Evolutionary conservation across 331 rosid genomes (phyloP).

Genomic region (Pyracantha coccinea): DNA sequence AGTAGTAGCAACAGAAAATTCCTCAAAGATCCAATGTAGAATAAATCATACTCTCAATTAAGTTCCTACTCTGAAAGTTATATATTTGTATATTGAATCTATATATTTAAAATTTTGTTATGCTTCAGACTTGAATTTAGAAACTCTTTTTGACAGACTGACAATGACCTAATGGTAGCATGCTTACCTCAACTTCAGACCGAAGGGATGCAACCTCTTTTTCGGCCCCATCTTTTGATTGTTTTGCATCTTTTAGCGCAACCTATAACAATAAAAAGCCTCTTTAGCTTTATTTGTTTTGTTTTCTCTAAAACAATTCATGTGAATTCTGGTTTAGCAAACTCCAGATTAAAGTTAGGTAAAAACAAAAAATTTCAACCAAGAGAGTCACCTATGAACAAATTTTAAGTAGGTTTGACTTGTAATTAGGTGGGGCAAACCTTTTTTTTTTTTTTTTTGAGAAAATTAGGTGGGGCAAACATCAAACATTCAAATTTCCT

Average conservation of each 20-base stretch:
- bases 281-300: background rate
- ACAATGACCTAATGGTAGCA: constrained; percentile 1
- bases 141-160: background rate
- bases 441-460: too few relatives aligned
- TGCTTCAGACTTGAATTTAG: background rate
- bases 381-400: background rate
- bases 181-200: constrained; percentile 55
- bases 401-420: background rate
- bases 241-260: constrained; percentile 74
- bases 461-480: background rate
- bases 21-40: background rate
- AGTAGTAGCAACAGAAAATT: constrained; percentile 8
- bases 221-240: constrained; percentile 52
- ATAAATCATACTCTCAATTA: background rate
- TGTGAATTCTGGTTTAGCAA: background rate
- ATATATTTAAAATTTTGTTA: background rate
- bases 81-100: background rate
- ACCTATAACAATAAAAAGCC: constrained; percentile 43
- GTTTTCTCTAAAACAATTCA: background rate
- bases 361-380: background rate
- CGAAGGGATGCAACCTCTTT: constrained; percentile 55
- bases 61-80: too few relatives aligned
- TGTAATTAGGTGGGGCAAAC: background rate
- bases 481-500: constrained; percentile 8
- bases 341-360: background rate